Base-by-base conservation (phyloP, 1,284 basidiomycete species). In the Meripilus lineatus region DNA sequence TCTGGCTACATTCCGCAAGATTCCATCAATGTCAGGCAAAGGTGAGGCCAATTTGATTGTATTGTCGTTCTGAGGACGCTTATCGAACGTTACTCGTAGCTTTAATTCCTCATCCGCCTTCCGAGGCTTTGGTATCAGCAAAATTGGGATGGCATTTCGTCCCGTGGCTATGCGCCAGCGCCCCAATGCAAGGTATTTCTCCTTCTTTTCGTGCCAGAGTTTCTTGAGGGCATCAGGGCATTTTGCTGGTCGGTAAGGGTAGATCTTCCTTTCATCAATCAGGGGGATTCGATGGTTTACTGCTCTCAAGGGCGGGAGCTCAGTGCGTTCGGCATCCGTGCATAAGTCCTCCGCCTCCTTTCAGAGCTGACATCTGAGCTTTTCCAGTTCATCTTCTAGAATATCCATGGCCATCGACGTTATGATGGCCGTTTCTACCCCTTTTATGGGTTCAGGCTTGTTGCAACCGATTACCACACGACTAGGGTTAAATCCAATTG, bases 211-310 rank as follows among this genome's bases (percentile, higher is more conserved):
- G 0, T 32, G 32, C 63, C 62, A 68, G 7, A 54, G 52, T 0
- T 43, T 34, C 28, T 47, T 43, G 13, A 67, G 38, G 3, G 62
- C 55, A n/a, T 68, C 61, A 2, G 64, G 56, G 42, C 63, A 66
- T 20, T 49, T 43, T 1, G 59, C 59, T 6, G 58, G 61, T 14
- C 60, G 45, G 50, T 57, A 67, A 0, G 45, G 23, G 33, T 65
- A 66, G 0, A 58, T 44, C 32, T 59, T 60, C 0, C 40, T 35
- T 17, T 62, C 53, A 32, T 71, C 61, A 6, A 66, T 62, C 4
- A 71, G 32, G 2, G 65, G 66, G 3, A 71, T 70, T 0, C 36
- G 36, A 42, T 71, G 66, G 40, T 71, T 71, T 6, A 71, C 62
- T 0, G 46, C 62, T 1, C 65, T 40, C 1, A 68, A 37, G 0